Base-by-base conservation (phyloP, 495 filamentous ascomycete genomes). In the Hypoxylon trugodes region DNA sequence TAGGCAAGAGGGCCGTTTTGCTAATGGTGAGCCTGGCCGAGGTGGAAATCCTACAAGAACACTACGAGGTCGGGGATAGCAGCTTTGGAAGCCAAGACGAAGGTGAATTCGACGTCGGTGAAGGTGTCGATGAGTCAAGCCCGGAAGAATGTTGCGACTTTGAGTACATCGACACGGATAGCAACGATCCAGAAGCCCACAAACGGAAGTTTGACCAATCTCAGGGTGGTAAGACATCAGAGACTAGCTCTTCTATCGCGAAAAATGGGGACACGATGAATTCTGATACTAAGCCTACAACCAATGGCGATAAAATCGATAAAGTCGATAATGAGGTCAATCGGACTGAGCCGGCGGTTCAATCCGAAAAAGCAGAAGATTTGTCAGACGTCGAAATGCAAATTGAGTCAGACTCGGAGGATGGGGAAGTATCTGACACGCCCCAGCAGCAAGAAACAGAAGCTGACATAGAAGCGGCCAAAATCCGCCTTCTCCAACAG, bases 1-100 rank as follows among this genome's bases (percentile, higher is more conserved):
- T 90, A 22, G 86, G 79, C 1, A 85, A 86, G 77, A 78, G 80
- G 41, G 85, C 86, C 5, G 80, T 86, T 10, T 62, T 82, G 32
- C 66, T 85, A 59, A 77, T 78, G 75, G 70, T 77, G 10, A 78
- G 75, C 42, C 80, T 89, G 3, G 83, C 80, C 8, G 73, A 81
- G 48, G 71, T 79, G 70, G 73, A 73, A 25, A 72, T 76, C 8
- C 59, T 81, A 46, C 58, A 61, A 42, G 74, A 77, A 19, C 69
- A 79, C 52, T 73, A 52, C 16, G 73, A 71, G 19, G 69, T 76
- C 52, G 66, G 72, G 18, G 73, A 67, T 9, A 71, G 66, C 32
- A 64, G 57, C 9, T 46, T 47, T 16, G 74, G 59, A 16, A 66
- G 62, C 28, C 63, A 68, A 4, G 68, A 55, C 32, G 69, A 59